Percentiles rank a stretch among this genome's conserved stretches.
Conservation (phyloP, 805 yeast genomes). For the Candida coleopterorum region DNA sequence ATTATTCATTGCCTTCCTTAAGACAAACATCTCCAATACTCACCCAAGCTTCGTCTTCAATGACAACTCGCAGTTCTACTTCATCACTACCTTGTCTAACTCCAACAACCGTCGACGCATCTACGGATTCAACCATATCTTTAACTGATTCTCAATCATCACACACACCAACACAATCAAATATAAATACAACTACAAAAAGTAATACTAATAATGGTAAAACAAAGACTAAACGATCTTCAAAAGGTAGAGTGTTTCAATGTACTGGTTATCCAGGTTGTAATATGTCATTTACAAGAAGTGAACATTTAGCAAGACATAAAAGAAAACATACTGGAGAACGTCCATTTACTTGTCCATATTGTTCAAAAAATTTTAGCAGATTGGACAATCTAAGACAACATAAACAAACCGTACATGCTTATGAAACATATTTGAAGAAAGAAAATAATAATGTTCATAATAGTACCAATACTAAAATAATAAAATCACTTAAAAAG, state of each 20-base stretch:
- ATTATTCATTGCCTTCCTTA: constrained; percentile 3
- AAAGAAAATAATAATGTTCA: constrained; percentile 10
- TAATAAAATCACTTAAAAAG: constrained; percentile 4
- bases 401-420: constrained; percentile 73
- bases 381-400: constrained; percentile 86
- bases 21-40: constrained; percentile 2
- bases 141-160: not conserved
- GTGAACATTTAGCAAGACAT: constrained; percentile 90
- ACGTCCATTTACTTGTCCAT: constrained; percentile 83
- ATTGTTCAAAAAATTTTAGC: constrained; percentile 73
- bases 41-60: not conserved
- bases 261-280: constrained; percentile 87
- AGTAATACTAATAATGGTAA: not conserved
- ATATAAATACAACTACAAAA: not conserved
- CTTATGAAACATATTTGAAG: constrained; percentile 30
- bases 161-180: constrained; percentile 1
- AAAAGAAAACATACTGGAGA: constrained; percentile 93
- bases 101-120: constrained; percentile 2
- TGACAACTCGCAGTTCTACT: not conserved
- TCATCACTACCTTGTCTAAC: not conserved
- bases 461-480: not conserved
- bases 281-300: constrained; percentile 81
- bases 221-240: constrained; percentile 25
- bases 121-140: constrained; percentile 6
- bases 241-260: constrained; percentile 67